Evolutionary conservation across 768 basidiomycete species (phyloP), one percentile per base, ranked within the genome.

Genomic region (Psilocybe cubensis): DNA sequence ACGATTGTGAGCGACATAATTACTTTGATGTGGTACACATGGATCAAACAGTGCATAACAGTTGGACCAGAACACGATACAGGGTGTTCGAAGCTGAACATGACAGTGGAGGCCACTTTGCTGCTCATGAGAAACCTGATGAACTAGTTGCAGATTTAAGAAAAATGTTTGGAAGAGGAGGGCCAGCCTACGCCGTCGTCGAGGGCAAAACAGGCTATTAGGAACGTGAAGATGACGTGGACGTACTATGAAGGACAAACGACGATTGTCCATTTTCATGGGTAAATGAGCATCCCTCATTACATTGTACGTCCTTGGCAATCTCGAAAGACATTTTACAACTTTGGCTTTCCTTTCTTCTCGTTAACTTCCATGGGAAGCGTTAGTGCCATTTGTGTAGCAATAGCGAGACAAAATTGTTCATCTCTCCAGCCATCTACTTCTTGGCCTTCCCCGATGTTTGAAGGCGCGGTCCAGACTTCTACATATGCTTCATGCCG

Each of bases 401-500:
- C 79, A 21, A 81, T 75, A 14, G 82, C 85, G 25, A 89, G 71
- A 61, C 88, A 89, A n/a, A 83, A 72, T 62, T 88, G 86, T 48
- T 80, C 69, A 44, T 84, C 84, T 60, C 83, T 79, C 88, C 87
- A 89, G 10, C 79, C 79, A 3, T 75, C 67, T 7, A 38, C 29
- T 27, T 74, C 66, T 4, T 66, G 47, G 0, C 81, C 82, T 52
- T 79, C 77, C 2, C 80, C 83, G 35, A 85, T 72, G 52, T 83
- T 74, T 41, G 75, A 72, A 1, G 88, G 88, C 9, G 87, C 84
- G 5, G 84, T 83, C 87, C 87, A 89, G 11, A 88, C 72, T 63
- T 88, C 88, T 3, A 82, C 79, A 60, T 82, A 82, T 3, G 68
- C 63, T 45, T 88, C 85, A 60, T 89, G 86, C 54, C 86, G 73